Base-by-base conservation (phyloP, 371 early-diverging fungal genomes). In the Actinomortierella ambigua region DNA sequence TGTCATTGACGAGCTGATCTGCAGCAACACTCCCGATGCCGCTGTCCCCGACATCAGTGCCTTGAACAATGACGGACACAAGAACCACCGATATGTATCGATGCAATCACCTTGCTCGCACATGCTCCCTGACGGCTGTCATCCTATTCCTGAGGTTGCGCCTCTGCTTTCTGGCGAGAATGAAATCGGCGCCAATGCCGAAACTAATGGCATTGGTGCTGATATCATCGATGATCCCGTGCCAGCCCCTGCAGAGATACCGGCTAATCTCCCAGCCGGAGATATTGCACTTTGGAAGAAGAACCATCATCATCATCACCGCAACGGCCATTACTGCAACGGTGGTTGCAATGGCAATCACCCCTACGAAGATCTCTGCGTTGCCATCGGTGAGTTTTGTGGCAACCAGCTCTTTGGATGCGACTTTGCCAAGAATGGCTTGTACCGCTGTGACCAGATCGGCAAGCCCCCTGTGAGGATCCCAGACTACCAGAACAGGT, bases 341-440 rank as follows among this genome's bases (percentile, higher is more conserved):
- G n/a, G n/a, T n/a, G n/a, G n/a, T n/a, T n/a, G n/a, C n/a, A n/a
- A n/a, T n/a, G n/a, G n/a, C 29, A 1, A 41, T 18, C 63, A 62
- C 46, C 52, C 63, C 13, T 62, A 53, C 53, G n/a, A 22, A 3
- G 63, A 57, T 3, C 63, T 56, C 26, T 57, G 63, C 13, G 48
- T 53, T 17, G 39, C 40, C 1, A 39, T 20, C 0, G 63, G 57
- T 14, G 1, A 11, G 0, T 17, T 57, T 53, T 63, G 63, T 39
- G 63, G 63, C 9, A 26, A 15, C 41, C n/a, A 57, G 5, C 39
- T 63, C 18, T 63, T 63, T 40, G 63, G 63, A 47, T 63, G 63
- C n/a, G 40, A 63, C 39, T 57, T 57, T 46, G 55, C 43, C 22
- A 17, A 26, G 20, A 18, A 17, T 26, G 63, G 46, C 17, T n/a